Evolutionary conservation across 192 early-diverging fungal species (phyloP), one percentile per base, ranked within the genome.

Genomic region (Umbelopsis isabellina): DNA sequence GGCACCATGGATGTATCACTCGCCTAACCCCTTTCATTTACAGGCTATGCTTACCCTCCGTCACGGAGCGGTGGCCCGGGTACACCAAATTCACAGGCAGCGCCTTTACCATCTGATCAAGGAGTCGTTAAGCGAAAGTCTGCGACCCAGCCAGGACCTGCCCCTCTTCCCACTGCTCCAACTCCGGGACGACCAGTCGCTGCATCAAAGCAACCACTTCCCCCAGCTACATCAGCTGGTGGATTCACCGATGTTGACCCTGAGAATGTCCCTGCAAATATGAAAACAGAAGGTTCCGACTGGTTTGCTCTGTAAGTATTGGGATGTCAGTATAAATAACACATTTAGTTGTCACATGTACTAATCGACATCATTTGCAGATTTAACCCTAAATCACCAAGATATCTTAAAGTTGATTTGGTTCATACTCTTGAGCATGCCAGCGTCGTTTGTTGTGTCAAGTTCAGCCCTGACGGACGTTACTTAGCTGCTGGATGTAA

Each of bases 401-500:
- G 90, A 27, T 71, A 74, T 65, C 80, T 90, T 25, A 84, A 88
- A 66, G 89, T 91, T 13, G 89, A 91, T 53, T 73, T 90, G 49
- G 75, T 91, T 41, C 84, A 87, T 51, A 83, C 84, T 7, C 71
- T 86, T 68, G 86, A 85, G 9, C 86, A 86, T 53, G 67, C 73
- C 0, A 94, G 93, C 74, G 97, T 99, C 18, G 97, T 99, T 8
- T 99, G 97, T 82, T 99, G 95, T 76, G 95, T 98, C 49, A 93
- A 93, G 68, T 99, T 99, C 72, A 97, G 94, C 66, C 85, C 89
- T 18, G 95, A 98, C 76, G 97, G 97, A 49, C 89, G 90, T 76
- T 90, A 86, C 58, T 87, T 99, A 49, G 97, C 96, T 30, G 95
- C 96, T 10, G 97, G 97, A 13, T 97, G 94, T 82, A 99, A 97